Evolutionary conservation across 2,329 filamentous ascomycete genomes (phyloP).

Genomic region (Colletotrichum aenigma): DNA sequence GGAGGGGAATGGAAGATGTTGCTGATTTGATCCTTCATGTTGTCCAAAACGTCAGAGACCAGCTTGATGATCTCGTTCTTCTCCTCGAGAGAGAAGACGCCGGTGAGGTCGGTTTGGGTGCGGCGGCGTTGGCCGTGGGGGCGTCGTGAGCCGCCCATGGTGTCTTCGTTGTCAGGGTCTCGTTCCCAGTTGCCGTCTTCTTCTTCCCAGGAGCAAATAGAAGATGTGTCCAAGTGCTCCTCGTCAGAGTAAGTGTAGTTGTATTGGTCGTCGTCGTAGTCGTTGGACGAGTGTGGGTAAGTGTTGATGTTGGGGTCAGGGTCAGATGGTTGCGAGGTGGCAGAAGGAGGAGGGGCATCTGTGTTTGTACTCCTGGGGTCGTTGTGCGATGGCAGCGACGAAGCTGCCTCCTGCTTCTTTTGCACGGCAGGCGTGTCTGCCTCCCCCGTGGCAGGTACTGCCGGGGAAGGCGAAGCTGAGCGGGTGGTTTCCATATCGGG

Average conservation of each 20-base stretch:
- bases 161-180: constrained; percentile 7
- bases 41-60: constrained; percentile 56
- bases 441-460: constrained; percentile 2
- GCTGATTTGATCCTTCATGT: constrained; percentile 57
- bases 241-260: constrained; percentile 13
- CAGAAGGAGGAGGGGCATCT: constrained; percentile 10
- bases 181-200: constrained; percentile 16
- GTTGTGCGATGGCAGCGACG: constrained; percentile 4
- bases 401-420: constrained; percentile 1
- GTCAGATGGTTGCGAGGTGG: neutral
- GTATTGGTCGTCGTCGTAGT: constrained; percentile 11
- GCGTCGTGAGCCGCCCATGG: constrained; percentile 14
- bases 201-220: constrained; percentile 18
- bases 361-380: constrained; percentile 6
- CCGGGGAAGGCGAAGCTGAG: constrained; percentile 3
- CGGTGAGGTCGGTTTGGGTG: constrained; percentile 50
- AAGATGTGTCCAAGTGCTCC: constrained; percentile 15
- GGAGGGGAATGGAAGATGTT: constrained; percentile 56
- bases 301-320: constrained; percentile 7
- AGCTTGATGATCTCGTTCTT: constrained; percentile 57
- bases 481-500: constrained; percentile 12
- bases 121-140: constrained; percentile 11
- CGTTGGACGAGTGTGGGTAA: constrained; percentile 3
- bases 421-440: neutral
- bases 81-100: constrained; percentile 51